Evolutionary conservation across 352 stramenopile species (phyloP).

Genomic region (Phytophthora agathidicida): DNA sequence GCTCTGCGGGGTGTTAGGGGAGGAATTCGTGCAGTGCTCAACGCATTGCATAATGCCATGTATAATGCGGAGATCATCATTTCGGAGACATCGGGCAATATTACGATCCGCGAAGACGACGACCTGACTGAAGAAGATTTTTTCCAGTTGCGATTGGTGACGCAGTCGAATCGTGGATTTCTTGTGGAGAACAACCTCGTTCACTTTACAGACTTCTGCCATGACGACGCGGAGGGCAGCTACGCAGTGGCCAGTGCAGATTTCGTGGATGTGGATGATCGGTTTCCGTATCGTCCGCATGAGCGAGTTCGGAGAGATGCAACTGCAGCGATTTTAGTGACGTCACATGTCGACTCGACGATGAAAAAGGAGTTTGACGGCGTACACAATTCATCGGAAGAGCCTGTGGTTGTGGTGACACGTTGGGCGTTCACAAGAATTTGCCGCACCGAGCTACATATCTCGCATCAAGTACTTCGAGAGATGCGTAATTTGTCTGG

Average conservation of each 20-base stretch:
- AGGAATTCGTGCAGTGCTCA: slow-evolving; percentile 38
- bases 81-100: slow-evolving; percentile 49
- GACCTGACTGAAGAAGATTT: slow-evolving; percentile 44
- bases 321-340: slow-evolving; percentile 35
- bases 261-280: slow-evolving; percentile 53
- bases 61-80: slow-evolving; percentile 68
- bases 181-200: slow-evolving; percentile 44
- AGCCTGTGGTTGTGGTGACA: slow-evolving; percentile 40
- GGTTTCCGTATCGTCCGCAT: slow-evolving; percentile 41
- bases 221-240: background rate
- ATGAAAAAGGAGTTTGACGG: slow-evolving; percentile 7
- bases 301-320: slow-evolving; percentile 41
- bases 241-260: slow-evolving; percentile 21
- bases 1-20: slow-evolving; percentile 34
- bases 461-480: slow-evolving; percentile 31
- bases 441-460: slow-evolving; percentile 27
- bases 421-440: slow-evolving; percentile 41
- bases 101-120: slow-evolving; percentile 64
- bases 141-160: slow-evolving; percentile 46
- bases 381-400: slow-evolving; percentile 21
- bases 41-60: slow-evolving; percentile 46
- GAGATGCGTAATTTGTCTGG: slow-evolving; percentile 31
- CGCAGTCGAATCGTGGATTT: slow-evolving; percentile 24
- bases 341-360: slow-evolving; percentile 12
- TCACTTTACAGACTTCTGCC: slow-evolving; percentile 15